These are phyloP conservation scores for Suillus decipiens DNA, from an alignment of 768 basidiomycete species.

Conservation along the genomic window DNA sequence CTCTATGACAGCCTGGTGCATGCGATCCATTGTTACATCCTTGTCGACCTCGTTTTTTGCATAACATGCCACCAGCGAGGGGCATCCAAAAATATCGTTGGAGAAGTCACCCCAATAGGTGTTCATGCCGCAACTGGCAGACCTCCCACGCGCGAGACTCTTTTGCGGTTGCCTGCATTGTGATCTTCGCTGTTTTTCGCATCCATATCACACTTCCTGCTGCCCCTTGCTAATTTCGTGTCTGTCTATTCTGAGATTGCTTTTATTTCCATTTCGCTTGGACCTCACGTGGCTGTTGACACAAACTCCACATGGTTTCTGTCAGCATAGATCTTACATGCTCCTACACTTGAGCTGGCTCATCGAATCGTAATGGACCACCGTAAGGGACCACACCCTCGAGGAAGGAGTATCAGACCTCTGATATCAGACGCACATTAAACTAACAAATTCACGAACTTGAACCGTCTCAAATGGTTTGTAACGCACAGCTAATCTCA, in stretches of 20 bases:
- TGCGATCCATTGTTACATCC: too few species aligned
- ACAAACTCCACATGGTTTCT: neutral
- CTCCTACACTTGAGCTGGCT: neutral
- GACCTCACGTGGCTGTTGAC: too few species aligned
- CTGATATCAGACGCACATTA: neutral
- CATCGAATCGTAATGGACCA: neutral
- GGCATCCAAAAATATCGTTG: too few species aligned
- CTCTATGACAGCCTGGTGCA: neutral
- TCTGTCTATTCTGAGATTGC: too few species aligned
- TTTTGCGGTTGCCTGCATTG: neutral
- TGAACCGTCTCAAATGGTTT: neutral
- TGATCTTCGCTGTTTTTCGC: too few species aligned
- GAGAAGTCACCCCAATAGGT: too few species aligned
- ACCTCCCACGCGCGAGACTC: neutral
- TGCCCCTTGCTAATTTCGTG: too few species aligned
- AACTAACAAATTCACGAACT: neutral
- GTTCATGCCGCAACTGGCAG: neutral
- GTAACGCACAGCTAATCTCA: too few species aligned
- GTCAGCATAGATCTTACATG: neutral
- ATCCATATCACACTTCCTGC: too few species aligned
- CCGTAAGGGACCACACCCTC: neutral
- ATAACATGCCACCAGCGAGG: too few species aligned
- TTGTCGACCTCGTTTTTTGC: too few species aligned
- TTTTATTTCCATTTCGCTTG: too few species aligned
- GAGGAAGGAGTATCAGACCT: neutral